These are phyloP conservation scores for Eurotiales sp. DNA, from an alignment of 2,329 filamentous ascomycete genomes.

Conservation along the genomic window DNA sequence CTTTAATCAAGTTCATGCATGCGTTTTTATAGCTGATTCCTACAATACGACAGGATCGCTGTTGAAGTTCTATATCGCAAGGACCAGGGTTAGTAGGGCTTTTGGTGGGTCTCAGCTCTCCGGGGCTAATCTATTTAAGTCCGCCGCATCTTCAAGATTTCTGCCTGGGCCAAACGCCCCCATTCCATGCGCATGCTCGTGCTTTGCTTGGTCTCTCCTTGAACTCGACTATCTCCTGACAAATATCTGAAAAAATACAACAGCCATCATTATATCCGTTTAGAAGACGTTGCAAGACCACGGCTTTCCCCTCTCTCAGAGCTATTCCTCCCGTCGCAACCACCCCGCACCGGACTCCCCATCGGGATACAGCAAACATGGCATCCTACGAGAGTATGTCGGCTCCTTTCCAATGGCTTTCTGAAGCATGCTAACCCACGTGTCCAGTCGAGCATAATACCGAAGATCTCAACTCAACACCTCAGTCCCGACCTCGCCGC, in stretches of 20 bases:
- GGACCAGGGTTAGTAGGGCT: no score
- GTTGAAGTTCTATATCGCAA: no score
- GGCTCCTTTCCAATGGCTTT: not conserved
- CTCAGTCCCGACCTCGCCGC: constrained; percentile 44
- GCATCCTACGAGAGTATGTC: constrained; percentile 41
- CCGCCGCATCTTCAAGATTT: no score
- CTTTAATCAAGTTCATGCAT: no score
- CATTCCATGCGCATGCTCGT: not conserved
- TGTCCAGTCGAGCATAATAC: constrained; percentile 45
- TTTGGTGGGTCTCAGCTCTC: no score
- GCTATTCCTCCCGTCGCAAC: not conserved
- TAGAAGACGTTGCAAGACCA: not conserved
- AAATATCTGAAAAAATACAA: not conserved
- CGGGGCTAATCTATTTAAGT: no score
- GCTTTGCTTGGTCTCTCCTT: not conserved
- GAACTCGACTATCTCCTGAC: not conserved
- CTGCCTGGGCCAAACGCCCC: no score
- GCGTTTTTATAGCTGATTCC: no score
- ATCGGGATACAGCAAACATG: constrained; percentile 25
- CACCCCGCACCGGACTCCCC: constrained; percentile 8
- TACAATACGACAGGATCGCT: no score
- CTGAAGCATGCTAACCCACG: no score
- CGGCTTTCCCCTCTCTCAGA: not conserved
- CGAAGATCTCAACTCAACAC: constrained; percentile 25
- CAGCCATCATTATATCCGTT: not conserved